Conservation (phyloP, 306 rosid genomes). For the Begonia loranthoides region DNA sequence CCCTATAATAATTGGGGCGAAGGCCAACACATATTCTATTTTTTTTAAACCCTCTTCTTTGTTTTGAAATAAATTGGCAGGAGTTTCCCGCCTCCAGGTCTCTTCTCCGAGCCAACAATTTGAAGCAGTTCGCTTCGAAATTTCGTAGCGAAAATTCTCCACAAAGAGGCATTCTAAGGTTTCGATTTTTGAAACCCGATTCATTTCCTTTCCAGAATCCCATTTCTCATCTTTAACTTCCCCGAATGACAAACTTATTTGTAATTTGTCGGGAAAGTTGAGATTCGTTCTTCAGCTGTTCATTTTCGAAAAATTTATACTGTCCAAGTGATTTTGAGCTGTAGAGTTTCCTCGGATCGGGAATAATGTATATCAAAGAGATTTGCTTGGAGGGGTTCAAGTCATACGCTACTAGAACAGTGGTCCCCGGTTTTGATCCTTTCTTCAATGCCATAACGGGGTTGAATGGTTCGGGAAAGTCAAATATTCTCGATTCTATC, state of each 20-base stretch:
- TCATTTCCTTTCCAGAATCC: background rate
- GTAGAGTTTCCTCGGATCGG: background rate
- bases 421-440: conserved; percentile 79
- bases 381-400: conserved; percentile 92
- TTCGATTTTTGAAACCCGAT: conserved; percentile 28
- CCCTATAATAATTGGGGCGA: no score
- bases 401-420: conserved; percentile 87
- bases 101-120: no score
- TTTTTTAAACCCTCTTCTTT: no score
- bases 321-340: background rate
- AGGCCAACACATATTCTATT: no score
- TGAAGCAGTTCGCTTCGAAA: background rate
- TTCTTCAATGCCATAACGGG: conserved; percentile 91
- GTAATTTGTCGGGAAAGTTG: no score
- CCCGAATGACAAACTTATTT: no score
- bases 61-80: no score
- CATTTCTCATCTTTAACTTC: no score
- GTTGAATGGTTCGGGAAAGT: conserved; percentile 90
- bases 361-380: conserved; percentile 69
- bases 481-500: conserved; percentile 84
- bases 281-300: no score
- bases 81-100: conserved; percentile 2
- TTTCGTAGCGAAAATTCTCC: background rate
- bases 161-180: conserved; percentile 6
- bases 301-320: no score